Evolutionary conservation across 805 yeast species (phyloP), one percentile per base, ranked within the genome.

Genomic region (Wickerhamomyces chaumierensis): DNA sequence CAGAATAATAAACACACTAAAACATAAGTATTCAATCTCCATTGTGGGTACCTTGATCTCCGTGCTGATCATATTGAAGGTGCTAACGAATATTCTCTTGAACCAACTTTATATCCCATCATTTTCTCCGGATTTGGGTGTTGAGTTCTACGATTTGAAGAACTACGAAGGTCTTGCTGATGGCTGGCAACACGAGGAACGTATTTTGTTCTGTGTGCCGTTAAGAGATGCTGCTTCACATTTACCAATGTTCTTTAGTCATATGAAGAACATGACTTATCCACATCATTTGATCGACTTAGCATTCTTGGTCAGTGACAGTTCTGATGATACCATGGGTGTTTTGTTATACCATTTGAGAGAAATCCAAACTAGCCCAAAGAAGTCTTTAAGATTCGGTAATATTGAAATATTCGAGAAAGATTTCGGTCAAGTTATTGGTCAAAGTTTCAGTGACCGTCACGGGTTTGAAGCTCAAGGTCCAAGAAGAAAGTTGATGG

Each of bases 381-480:
- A 86, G 61, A 60, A 62, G 16, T 43, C 63, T 16, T 66, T 72
- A 67, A 72, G 79, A 43, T 85, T 84, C 58, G 95, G 95, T 27
- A 73, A 73, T 44, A 83, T 86, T 40, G 95, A 86, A 59, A 85
- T 87, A 36, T 85, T 66, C 58, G 92, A 85, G 58, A 88, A 85
- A 56, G 95, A 90, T 62, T 90, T 90, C 55, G 97, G 97, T 36
- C 96, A 87, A 57, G 73, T 72, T 33, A 80, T 90, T 50, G 96
- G 96, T 44, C 97, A 90, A 63, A 85, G 94, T 14, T 87, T 90
- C 53, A 73, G 82, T 45, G 96, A 87, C 57, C 71, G 97, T 56
- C 97, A 90, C 57, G 96, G 96, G 2, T 88, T 90, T 59, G 86
- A 84, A 19, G 96, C 95, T 1, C 97, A 90, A 61, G 97, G 96